A percentile compares a stretch with the other conserved stretches of the same genome.
Evolutionary conservation across 2,329 filamentous ascomycete genomes (phyloP).

Genomic region (Aspergillus hiratsukae): DNA sequence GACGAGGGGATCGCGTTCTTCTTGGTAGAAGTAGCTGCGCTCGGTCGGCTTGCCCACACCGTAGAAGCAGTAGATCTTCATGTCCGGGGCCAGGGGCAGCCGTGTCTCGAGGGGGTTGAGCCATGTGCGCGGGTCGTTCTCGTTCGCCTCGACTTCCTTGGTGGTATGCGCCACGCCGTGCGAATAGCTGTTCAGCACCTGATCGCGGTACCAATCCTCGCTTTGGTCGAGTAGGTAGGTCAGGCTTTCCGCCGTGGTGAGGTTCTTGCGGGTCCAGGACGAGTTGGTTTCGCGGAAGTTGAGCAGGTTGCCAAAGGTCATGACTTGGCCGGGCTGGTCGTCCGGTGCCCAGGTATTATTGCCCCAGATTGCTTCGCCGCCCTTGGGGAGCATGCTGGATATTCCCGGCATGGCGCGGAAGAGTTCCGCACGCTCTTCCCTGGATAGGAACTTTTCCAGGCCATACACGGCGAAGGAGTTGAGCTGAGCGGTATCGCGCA

Average conservation of each 20-base stretch:
- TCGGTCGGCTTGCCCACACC: constrained; percentile 90
- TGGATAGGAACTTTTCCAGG: constrained; percentile 88
- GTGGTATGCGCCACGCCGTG: constrained; percentile 78
- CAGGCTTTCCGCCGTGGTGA: constrained; percentile 75
- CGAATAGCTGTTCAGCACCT: constrained; percentile 73
- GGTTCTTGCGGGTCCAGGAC: constrained; percentile 60
- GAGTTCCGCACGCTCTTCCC: constrained; percentile 84
- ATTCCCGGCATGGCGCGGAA: constrained; percentile 97
- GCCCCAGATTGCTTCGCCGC: constrained; percentile 92
- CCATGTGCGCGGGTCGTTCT: constrained; percentile 77
- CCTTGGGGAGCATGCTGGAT: constrained; percentile 92
- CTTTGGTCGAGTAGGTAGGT: constrained; percentile 72
- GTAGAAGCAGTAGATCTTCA: constrained; percentile 98
- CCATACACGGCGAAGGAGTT: constrained; percentile 97
- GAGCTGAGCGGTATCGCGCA: constrained; percentile 95
- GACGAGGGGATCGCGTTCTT: constrained; percentile 61
- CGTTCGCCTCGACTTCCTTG: constrained; percentile 76
- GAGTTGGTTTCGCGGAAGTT: constrained; percentile 72
- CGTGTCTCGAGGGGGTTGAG: constrained; percentile 92
- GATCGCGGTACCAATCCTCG: constrained; percentile 79
- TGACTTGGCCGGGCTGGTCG: constrained; percentile 67
- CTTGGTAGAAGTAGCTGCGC: constrained; percentile 83
- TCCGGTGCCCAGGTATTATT: constrained; percentile 84
- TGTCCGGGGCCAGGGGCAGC: constrained; percentile 75
- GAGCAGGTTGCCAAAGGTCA: constrained; percentile 74